Evolutionary conservation across 2,329 filamentous ascomycete genomes (phyloP).

Genomic region (Didymella pomorum): DNA sequence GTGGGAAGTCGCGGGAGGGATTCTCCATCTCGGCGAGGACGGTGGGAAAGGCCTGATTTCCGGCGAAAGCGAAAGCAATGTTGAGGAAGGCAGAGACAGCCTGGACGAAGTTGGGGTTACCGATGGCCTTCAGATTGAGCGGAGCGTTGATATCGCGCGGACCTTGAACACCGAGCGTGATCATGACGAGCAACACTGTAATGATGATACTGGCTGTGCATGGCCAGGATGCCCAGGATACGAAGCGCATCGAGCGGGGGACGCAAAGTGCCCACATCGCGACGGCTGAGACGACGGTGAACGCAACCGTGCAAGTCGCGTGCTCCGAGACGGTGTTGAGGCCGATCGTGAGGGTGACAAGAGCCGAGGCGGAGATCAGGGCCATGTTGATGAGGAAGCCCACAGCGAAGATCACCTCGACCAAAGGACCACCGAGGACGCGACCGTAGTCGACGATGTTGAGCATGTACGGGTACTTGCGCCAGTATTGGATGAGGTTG

Average conservation of each 20-base stretch:
- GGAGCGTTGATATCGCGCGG: constrained; percentile 30
- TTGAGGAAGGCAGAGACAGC: constrained; percentile 38
- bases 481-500: constrained; percentile 42
- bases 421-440: constrained; percentile 36
- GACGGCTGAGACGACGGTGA: constrained; percentile 33
- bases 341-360: constrained; percentile 40
- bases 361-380: constrained; percentile 37
- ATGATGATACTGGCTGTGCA: constrained; percentile 36
- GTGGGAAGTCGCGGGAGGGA: constrained; percentile 37
- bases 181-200: constrained; percentile 38
- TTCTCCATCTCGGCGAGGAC: constrained; percentile 41
- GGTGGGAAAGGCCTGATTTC: constrained; percentile 41
- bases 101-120: constrained; percentile 33
- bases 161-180: constrained; percentile 37
- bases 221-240: constrained; percentile 40
- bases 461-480: constrained; percentile 42
- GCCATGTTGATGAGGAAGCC: constrained; percentile 43
- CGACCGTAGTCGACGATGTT: constrained; percentile 44
- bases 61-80: constrained; percentile 39
- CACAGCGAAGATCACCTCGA: constrained; percentile 37
- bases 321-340: constrained; percentile 41
- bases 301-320: constrained; percentile 40
- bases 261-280: constrained; percentile 42
- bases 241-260: constrained; percentile 40
- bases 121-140: constrained; percentile 35